Evolutionary conservation across 768 basidiomycete genomes (phyloP), one percentile per base, ranked within the genome.

Genomic region (Pholiota conissans): DNA sequence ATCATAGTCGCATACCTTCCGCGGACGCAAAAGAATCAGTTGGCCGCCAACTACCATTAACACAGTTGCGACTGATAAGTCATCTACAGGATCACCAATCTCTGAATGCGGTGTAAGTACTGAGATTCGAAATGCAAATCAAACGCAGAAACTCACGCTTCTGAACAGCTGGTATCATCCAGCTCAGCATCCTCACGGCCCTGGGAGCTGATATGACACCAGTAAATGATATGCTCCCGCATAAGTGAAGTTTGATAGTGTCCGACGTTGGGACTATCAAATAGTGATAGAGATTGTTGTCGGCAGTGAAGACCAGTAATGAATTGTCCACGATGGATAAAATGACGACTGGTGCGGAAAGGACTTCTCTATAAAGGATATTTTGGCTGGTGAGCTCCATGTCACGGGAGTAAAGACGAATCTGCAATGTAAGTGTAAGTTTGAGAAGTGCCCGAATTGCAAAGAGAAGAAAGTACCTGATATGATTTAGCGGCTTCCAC

Each of bases 291-390:
- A 99, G 76, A 22, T 90, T 95, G 69, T 99, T 99, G 70, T 98
- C 95, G 20, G 86, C 83, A 6, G 93, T 96, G 71, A 98, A 98
- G 18, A 95, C 93, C 49, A 99, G 80, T 16, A 99, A 76, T 0
- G 95, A 95, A 67, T 95, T 96, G 74, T 98, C 97, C 59, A 98
- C 90, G 16, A 98, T 76, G 11, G 95, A 96, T 37, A 98, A 74
- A 49, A 95, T 90, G 29, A 96, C 81, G 35, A 96, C 89, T 0
- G 92, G 85, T 0, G 89, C 86, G 1, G 84, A 72, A 37, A 97
- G 74, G 14, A 84, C 74, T 70, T 96, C 91, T 45, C 88, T 85
- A 67, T 94, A 86, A 20, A 98, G 79, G 32, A 94, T 83, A 61
- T 91, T 93, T 64, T 89, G 85, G 64, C 87, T 89, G 59, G 85